Percentiles rank a stretch among this genome's conserved stretches.
These are phyloP conservation scores for Colletotrichum musicola DNA, from an alignment of 2,329 filamentous ascomycete genomes.

Conservation along the genomic window DNA sequence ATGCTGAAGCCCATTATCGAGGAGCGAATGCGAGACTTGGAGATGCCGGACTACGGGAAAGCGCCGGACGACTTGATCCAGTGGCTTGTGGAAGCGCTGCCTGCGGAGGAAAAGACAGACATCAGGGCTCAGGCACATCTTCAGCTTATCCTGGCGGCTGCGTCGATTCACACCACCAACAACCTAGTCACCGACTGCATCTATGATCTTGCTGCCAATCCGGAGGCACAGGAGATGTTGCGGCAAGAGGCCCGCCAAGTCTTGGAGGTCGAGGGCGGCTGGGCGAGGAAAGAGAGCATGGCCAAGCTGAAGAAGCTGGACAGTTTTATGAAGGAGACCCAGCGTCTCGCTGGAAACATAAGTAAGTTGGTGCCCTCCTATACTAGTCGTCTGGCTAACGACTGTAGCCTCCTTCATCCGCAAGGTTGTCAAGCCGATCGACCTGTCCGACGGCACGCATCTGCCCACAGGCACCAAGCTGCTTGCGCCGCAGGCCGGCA, in stretches of 20 bases:
- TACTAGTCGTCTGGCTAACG: constrained; percentile 36
- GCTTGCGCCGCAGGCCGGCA: constrained; percentile 55
- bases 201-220: constrained; percentile 62
- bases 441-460: constrained; percentile 58
- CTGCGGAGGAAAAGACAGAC: constrained; percentile 53
- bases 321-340: constrained; percentile 62
- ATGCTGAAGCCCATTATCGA: constrained; percentile 61
- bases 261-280: constrained; percentile 55
- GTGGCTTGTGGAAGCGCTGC: constrained; percentile 58
- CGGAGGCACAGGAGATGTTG: constrained; percentile 61
- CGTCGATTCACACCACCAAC: constrained; percentile 61
- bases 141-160: constrained; percentile 59
- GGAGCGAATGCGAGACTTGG: constrained; percentile 57
- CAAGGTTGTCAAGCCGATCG: constrained; percentile 60
- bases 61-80: constrained; percentile 58
- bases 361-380: constrained; percentile 48
- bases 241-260: constrained; percentile 61
- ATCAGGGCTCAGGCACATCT: constrained; percentile 55
- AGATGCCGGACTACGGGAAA: constrained; percentile 52
- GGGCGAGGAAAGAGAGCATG: constrained; percentile 58
- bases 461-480: constrained; percentile 58
- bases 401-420: constrained; percentile 57
- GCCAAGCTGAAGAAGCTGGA: constrained; percentile 60
- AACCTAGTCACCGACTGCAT: constrained; percentile 61
- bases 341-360: constrained; percentile 56